Conservation (phyloP, 495 filamentous ascomycete genomes). For the Tuber aestivum region DNA sequence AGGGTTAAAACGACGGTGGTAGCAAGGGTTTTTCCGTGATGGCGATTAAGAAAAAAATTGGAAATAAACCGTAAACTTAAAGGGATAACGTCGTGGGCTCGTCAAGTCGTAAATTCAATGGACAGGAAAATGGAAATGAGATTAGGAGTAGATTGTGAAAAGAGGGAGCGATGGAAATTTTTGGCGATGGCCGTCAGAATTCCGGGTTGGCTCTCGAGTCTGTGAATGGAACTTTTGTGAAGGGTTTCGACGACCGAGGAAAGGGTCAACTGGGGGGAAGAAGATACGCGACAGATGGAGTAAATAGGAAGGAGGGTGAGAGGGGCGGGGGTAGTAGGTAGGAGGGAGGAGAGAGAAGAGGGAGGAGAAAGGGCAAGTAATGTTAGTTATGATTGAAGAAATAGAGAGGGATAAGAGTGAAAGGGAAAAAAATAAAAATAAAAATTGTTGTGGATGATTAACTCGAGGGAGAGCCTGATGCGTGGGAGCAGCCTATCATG, state of each 20-base stretch:
- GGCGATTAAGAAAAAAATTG: not conserved
- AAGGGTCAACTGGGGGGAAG: conserved; percentile 8
- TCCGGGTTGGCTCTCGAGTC: not conserved
- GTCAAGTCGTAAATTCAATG: conserved; percentile 37
- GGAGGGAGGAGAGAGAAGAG: conserved; percentile 7
- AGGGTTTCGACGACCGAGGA: not conserved
- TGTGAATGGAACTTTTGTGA: not conserved
- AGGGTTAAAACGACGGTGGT: not conserved
- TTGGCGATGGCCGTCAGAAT: conserved; percentile 30
- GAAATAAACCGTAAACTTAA: conserved; percentile 1
- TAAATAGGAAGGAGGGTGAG: conserved; percentile 10
- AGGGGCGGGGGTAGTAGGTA: conserved; percentile 19
- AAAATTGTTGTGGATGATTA: conserved; percentile 19
- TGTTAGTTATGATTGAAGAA: conserved; percentile 1
- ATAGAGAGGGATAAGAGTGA: not conserved
- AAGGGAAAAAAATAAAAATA: conserved; percentile 13
- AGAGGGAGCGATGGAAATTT: conserved; percentile 15
- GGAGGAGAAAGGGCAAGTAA: conserved; percentile 11
- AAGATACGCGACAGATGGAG: conserved; percentile 16
- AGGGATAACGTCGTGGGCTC: conserved; percentile 27
- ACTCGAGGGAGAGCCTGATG: conserved; percentile 13
- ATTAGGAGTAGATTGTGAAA: conserved; percentile 17
- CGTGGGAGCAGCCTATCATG: conserved; percentile 12
- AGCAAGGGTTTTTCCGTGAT: not conserved
- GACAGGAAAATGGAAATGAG: conserved; percentile 19